Conservation (phyloP, 176 grass and related monocot genomes). For the Leersia perrieri region DNA sequence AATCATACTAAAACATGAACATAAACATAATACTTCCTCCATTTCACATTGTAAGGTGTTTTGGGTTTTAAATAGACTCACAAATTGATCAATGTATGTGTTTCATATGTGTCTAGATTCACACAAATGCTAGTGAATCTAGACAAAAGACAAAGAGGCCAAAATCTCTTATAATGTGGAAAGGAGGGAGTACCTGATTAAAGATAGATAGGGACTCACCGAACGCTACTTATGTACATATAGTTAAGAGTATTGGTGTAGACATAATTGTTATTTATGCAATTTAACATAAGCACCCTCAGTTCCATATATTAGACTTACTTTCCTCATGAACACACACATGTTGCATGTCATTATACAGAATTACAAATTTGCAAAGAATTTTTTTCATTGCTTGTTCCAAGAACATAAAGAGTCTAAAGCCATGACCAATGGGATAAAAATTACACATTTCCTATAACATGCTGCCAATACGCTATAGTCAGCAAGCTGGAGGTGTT, state of each 20-base stretch:
- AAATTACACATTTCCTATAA: neutral
- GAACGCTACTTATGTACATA: neutral
- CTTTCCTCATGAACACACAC: neutral
- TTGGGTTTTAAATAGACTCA: too few species aligned
- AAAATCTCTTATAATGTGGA: too few species aligned
- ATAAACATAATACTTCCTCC: neutral
- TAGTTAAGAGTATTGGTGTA: neutral
- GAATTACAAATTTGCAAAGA: neutral
- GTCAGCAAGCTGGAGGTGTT: neutral
- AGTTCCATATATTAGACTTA: neutral
- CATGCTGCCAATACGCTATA: neutral
- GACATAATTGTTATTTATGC: neutral
- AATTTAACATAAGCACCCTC: neutral
- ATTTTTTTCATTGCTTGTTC: neutral
- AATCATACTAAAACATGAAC: neutral
- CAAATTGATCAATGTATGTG: too few species aligned
- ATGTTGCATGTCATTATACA: neutral
- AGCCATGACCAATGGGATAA: neutral
- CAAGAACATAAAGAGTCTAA: neutral
- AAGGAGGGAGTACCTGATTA: too few species aligned
- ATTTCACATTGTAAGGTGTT: too few species aligned
- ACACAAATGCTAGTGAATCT: too few species aligned
- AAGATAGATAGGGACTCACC: too few species aligned
- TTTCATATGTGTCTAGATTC: too few species aligned
- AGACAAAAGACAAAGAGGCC: neutral